Conservation (phyloP, 192 early-diverging fungal genomes). For the Mortierella antarctica region DNA sequence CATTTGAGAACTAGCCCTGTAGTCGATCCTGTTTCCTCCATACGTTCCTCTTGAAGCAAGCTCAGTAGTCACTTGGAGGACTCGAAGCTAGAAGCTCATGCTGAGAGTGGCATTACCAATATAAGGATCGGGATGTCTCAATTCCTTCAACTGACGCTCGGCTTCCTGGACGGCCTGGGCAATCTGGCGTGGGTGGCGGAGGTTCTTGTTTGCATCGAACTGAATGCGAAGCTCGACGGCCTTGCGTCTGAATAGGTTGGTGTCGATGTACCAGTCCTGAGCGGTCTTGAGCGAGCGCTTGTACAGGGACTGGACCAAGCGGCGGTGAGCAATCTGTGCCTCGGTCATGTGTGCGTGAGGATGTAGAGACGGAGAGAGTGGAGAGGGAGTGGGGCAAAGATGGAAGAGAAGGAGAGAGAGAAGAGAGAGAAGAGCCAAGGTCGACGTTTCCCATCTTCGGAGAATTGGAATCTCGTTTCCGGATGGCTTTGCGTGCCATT, state of each 20-base stretch:
- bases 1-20: not conserved
- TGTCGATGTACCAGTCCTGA: constrained; percentile 91
- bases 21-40: not conserved
- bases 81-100: too few relatives aligned
- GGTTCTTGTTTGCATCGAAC: constrained; percentile 85
- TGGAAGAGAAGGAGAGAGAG: not conserved
- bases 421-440: not conserved
- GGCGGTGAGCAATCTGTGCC: constrained; percentile 68
- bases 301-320: constrained; percentile 86
- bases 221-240: constrained; percentile 83
- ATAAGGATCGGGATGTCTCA: constrained; percentile 88
- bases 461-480: not conserved
- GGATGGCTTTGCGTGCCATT: not conserved
- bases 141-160: constrained; percentile 79
- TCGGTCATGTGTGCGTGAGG: constrained; percentile 46
- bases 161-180: constrained; percentile 72
- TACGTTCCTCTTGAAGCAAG: not conserved
- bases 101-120: constrained; percentile 61
- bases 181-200: constrained; percentile 78
- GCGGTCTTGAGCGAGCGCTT: constrained; percentile 83
- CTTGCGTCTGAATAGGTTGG: constrained; percentile 81
- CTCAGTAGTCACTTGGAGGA: too few relatives aligned
- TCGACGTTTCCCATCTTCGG: not conserved
- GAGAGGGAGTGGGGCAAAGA: not conserved
- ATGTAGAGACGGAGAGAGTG: not conserved